These are phyloP conservation scores for Pichia phayaonensis DNA, from an alignment of 805 yeast genomes.

Conservation along the genomic window DNA sequence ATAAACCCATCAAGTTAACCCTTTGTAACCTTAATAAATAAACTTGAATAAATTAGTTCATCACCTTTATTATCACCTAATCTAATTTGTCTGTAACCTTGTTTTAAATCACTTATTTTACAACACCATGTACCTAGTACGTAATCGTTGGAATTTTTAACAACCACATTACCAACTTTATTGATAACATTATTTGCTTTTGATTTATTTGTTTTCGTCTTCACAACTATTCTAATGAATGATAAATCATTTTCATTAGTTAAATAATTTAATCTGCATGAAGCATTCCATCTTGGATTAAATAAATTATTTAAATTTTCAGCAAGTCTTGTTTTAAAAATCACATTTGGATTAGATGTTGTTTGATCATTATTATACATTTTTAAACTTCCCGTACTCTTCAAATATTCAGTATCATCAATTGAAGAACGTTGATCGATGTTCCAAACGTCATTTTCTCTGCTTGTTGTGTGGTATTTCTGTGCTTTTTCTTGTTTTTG, in stretches of 20 bases:
- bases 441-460: not conserved
- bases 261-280: conserved; percentile 34
- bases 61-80: conserved; percentile 76
- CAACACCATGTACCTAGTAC: conserved; percentile 51
- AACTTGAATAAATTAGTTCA: conserved; percentile 46
- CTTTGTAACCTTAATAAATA: conserved; percentile 30
- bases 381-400: conserved; percentile 4
- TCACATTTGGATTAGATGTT: conserved; percentile 8
- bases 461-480: not conserved
- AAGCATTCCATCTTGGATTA: conserved; percentile 75
- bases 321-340: conserved; percentile 31
- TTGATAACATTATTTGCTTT: conserved; percentile 15
- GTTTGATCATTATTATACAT: conserved; percentile 4
- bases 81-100: conserved; percentile 80
- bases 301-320: conserved; percentile 59
- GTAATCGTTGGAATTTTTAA: conserved; percentile 6
- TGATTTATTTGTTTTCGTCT: conserved; percentile 15
- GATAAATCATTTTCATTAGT: conserved; percentile 38
- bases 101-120: conserved; percentile 54
- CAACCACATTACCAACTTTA: conserved; percentile 4
- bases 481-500: not conserved
- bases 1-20: conserved; percentile 1
- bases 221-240: conserved; percentile 48
- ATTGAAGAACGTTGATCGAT: not conserved
- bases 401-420: not conserved